A percentile compares a stretch with the other conserved stretches of the same genome.
phyloP scores from a whole-genome alignment of 768 basidiomycete species.

The Lactarius pseudohatsudake region DNA sequence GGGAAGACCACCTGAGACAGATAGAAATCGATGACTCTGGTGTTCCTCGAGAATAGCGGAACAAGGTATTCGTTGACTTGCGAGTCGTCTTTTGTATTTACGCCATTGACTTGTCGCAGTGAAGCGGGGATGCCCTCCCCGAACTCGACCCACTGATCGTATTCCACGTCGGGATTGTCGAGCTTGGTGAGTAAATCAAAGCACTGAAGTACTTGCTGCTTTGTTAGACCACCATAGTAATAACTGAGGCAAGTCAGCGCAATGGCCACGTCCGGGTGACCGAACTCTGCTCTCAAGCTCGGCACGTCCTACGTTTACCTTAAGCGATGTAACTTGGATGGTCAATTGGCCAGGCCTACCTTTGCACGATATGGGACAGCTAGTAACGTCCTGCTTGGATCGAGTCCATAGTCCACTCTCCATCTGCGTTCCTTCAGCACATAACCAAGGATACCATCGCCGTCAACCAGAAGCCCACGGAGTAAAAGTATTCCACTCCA shows the following conservation, averaged over 20 bases:
- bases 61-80: constrained; percentile 35
- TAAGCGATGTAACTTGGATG: background rate
- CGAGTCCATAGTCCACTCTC: constrained; percentile 54
- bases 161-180: constrained; percentile 45
- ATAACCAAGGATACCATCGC: constrained; percentile 40
- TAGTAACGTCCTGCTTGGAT: constrained; percentile 42
- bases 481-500: constrained; percentile 45
- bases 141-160: constrained; percentile 41
- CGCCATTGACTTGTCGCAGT: constrained; percentile 37
- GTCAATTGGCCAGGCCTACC: background rate
- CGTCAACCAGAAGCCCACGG: constrained; percentile 44
- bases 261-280: constrained; percentile 51
- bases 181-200: constrained; percentile 42
- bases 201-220: constrained; percentile 39
- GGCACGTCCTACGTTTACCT: constrained; percentile 42
- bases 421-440: constrained; percentile 43
- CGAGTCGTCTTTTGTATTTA: constrained; percentile 44
- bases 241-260: constrained; percentile 48
- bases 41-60: constrained; percentile 40
- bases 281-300: constrained; percentile 47
- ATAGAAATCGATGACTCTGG: constrained; percentile 46
- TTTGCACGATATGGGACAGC: constrained; percentile 55
- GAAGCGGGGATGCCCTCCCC: constrained; percentile 32
- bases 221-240: constrained; percentile 47
- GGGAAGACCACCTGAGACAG: constrained; percentile 50